A percentile compares a stretch with the other conserved stretches of the same genome.
Evolutionary conservation across 345 rosid genomes (phyloP).

Genomic region (Sisymbrium altissimum): DNA sequence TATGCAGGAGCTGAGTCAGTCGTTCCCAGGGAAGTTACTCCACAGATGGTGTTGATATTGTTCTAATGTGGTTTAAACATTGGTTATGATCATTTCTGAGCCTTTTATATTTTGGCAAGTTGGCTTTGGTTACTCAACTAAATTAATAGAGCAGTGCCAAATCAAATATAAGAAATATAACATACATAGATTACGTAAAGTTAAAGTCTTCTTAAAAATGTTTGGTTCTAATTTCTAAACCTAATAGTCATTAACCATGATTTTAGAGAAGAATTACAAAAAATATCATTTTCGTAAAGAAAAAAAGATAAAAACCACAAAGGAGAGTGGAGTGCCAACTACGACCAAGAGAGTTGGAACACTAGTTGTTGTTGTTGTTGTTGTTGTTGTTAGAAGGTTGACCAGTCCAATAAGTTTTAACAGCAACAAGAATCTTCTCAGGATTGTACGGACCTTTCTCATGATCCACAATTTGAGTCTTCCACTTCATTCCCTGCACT

Average conservation of each 20-base stretch:
- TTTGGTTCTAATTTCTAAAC: slow-evolving; percentile 13
- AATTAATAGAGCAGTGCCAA: too few relatives aligned
- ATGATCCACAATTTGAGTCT: slow-evolving; percentile 71
- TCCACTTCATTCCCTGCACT: slow-evolving; percentile 88
- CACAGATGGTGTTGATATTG: too few relatives aligned
- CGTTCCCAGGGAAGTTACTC: too few relatives aligned
- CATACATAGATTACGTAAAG: background rate
- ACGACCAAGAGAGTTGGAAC: slow-evolving; percentile 1
- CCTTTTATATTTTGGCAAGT: too few relatives aligned
- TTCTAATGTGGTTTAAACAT: too few relatives aligned
- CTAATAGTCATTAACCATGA: slow-evolving; percentile 13
- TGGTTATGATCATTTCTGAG: too few relatives aligned
- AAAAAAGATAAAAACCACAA: background rate
- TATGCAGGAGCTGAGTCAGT: too few relatives aligned
- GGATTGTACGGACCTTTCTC: slow-evolving; percentile 95
- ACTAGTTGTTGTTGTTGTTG: slow-evolving; percentile 27
- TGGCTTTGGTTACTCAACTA: too few relatives aligned
- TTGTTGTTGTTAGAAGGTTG: slow-evolving; percentile 33
- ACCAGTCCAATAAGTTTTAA: slow-evolving; percentile 90
- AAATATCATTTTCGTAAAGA: background rate
- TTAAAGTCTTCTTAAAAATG: background rate
- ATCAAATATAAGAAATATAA: too few relatives aligned
- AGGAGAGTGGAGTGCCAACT: background rate
- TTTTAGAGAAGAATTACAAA: background rate
- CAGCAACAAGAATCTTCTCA: slow-evolving; percentile 88